These are phyloP conservation scores for Schizosaccharomyces japonicus DNA, from an alignment of 805 yeast genomes.

Conservation along the genomic window DNA sequence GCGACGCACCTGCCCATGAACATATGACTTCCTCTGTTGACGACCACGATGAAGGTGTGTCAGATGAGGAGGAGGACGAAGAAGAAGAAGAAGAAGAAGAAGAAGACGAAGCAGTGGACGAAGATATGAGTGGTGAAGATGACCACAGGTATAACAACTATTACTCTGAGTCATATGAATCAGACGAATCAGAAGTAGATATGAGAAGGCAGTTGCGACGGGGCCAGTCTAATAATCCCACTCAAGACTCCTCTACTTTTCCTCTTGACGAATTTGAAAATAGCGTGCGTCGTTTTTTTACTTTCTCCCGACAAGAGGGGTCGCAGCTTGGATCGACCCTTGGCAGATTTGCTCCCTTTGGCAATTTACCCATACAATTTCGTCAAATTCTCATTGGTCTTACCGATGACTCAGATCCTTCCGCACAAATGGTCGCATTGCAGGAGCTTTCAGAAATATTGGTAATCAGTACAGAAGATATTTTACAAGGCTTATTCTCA, in stretches of 20 bases:
- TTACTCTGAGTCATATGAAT: too few relatives aligned
- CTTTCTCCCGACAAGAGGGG: too few relatives aligned
- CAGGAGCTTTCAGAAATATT: conserved; percentile 17
- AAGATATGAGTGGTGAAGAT: conserved; percentile 5
- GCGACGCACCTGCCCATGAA: conserved; percentile 7
- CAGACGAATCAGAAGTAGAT: too few relatives aligned
- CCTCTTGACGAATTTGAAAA: too few relatives aligned
- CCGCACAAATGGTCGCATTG: conserved; percentile 14
- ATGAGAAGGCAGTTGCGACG: too few relatives aligned
- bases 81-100: conserved; percentile 8
- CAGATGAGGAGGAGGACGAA: conserved; percentile 8
- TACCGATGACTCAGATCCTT: conserved; percentile 14
- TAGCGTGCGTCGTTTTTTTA: too few relatives aligned
- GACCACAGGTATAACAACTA: conserved; percentile 11
- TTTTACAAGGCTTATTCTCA: conserved; percentile 23
- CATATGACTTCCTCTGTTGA: conserved; percentile 9
- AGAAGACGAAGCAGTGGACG: conserved; percentile 1
- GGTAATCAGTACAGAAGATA: conserved; percentile 16
- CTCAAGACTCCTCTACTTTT: too few relatives aligned
- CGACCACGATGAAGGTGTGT: conserved; percentile 9
- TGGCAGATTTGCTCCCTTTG: too few relatives aligned
- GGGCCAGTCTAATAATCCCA: too few relatives aligned
- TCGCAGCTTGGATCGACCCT: too few relatives aligned
- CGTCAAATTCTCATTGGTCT: conserved; percentile 11
- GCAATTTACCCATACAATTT: conserved; percentile 12